Conservation (phyloP, 2,329 filamentous ascomycete species). For the Fusarium marasasianum region DNA sequence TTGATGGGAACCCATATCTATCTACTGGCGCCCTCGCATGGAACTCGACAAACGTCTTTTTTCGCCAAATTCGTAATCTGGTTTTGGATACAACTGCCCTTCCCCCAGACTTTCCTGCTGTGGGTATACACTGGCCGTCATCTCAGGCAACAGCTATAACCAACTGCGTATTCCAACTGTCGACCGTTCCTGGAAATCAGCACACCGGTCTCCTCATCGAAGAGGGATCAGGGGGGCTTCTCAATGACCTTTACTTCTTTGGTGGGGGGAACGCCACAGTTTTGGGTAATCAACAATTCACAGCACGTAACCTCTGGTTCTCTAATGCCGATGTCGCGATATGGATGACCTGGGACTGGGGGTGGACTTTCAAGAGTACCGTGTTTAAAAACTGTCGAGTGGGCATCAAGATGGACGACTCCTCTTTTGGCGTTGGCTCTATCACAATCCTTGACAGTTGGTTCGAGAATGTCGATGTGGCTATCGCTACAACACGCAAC, state of each 20-base stretch:
- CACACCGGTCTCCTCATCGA: slow-evolving; percentile 71
- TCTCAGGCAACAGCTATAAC: slow-evolving; percentile 70
- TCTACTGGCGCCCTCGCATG: slow-evolving; percentile 53
- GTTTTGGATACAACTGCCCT: slow-evolving; percentile 64
- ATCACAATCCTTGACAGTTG: slow-evolving; percentile 79
- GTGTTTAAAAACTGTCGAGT: slow-evolving; percentile 70
- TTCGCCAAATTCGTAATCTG: slow-evolving; percentile 66
- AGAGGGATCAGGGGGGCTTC: slow-evolving; percentile 71
- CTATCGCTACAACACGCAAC: slow-evolving; percentile 69
- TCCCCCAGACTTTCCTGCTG: slow-evolving; percentile 54
- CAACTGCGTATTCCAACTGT: slow-evolving; percentile 66
- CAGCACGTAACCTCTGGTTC: slow-evolving; percentile 74
- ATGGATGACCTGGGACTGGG: slow-evolving; percentile 80
- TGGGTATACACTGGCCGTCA: slow-evolving; percentile 74
- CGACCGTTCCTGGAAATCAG: slow-evolving; percentile 55
- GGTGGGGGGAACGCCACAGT: slow-evolving; percentile 70
- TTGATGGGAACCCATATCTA: slow-evolving; percentile 60
- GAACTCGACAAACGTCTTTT: slow-evolving; percentile 68
- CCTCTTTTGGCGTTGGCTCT: slow-evolving; percentile 71
- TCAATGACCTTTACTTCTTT: slow-evolving; percentile 75
- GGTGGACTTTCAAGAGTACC: slow-evolving; percentile 76
- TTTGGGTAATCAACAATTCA: slow-evolving; percentile 76
- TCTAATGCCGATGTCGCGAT: slow-evolving; percentile 72
- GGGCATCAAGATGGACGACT: slow-evolving; percentile 72
- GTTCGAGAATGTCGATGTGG: slow-evolving; percentile 72